Conservation (phyloP, 768 basidiomycete species). For the Termitomyces sp. region DNA sequence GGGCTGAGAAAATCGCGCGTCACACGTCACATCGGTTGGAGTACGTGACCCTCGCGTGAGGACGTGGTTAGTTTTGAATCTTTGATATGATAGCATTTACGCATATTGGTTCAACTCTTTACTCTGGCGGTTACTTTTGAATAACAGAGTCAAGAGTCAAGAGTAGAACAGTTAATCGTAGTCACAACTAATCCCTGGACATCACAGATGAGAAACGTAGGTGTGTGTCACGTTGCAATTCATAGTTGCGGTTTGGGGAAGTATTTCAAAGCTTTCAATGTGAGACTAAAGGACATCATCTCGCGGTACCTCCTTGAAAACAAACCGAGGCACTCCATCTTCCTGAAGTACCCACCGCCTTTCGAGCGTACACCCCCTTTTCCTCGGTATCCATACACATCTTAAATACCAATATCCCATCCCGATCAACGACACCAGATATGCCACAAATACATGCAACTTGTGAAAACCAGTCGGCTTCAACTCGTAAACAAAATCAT, state of each 20-base stretch:
- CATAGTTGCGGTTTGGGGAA: neutral
- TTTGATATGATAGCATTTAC: too few species aligned
- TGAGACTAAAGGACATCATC: neutral
- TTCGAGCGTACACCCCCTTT: conserved; percentile 43
- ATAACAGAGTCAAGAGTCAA: too few species aligned
- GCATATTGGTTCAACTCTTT: too few species aligned
- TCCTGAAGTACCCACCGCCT: conserved; percentile 44
- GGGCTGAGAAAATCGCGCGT: too few species aligned
- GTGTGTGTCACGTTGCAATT: neutral
- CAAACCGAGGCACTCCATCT: conserved; percentile 54
- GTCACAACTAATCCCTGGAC: too few species aligned
- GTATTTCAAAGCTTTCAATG: neutral
- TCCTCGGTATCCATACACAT: conserved; percentile 44
- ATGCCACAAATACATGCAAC: conserved; percentile 46
- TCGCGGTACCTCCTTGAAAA: conserved; percentile 25
- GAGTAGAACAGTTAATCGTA: too few species aligned
- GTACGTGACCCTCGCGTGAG: too few species aligned
- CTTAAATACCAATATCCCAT: conserved; percentile 53
- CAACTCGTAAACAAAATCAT: conserved; percentile 19
- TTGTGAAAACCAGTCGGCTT: conserved; percentile 25
- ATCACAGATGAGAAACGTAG: too few species aligned
- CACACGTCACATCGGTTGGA: too few species aligned
- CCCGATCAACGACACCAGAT: conserved; percentile 44
- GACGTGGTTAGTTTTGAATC: too few species aligned
- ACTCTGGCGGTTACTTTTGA: too few species aligned